A percentile compares a stretch with the other conserved stretches of the same genome.
Conservation (phyloP, 2,329 filamentous ascomycete species). For the Aspergillus nomiae region DNA sequence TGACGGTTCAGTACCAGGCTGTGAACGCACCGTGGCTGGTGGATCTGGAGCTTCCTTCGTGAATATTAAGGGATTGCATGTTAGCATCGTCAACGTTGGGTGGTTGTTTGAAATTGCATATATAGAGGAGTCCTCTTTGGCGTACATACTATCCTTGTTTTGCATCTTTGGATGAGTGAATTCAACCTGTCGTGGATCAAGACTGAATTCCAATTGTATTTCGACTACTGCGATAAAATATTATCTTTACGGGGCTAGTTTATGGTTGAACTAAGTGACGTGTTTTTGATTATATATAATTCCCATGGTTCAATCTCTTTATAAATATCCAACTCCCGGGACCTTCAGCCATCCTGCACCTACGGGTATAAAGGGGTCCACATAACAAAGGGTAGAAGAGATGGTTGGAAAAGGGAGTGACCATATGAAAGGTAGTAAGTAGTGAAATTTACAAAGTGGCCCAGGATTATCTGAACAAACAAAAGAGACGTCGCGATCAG, state of each 20-base stretch:
- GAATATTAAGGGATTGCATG: background rate
- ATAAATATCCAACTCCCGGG: conserved; percentile 4
- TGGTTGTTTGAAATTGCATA: background rate
- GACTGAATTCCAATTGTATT: background rate
- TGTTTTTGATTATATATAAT: conserved; percentile 3
- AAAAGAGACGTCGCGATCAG: conserved; percentile 11
- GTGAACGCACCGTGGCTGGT: conserved; percentile 59
- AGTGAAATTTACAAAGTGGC: conserved; percentile 6
- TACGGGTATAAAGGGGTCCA: conserved; percentile 15
- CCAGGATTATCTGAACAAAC: background rate
- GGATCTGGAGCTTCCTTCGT: conserved; percentile 52
- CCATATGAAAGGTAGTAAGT: conserved; percentile 1
- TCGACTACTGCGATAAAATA: background rate
- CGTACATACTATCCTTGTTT: background rate
- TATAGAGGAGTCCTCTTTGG: background rate
- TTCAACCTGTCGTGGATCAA: background rate
- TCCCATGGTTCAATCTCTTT: background rate
- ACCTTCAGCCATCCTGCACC: conserved; percentile 6
- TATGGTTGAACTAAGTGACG: background rate
- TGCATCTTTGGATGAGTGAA: background rate
- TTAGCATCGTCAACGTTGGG: no score
- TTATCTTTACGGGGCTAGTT: background rate
- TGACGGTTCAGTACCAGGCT: conserved; percentile 52
- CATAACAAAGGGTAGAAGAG: conserved; percentile 7
- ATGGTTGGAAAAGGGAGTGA: background rate